Conservation (phyloP, 257 asterid genomes). For the Solanum appendiculatum region DNA sequence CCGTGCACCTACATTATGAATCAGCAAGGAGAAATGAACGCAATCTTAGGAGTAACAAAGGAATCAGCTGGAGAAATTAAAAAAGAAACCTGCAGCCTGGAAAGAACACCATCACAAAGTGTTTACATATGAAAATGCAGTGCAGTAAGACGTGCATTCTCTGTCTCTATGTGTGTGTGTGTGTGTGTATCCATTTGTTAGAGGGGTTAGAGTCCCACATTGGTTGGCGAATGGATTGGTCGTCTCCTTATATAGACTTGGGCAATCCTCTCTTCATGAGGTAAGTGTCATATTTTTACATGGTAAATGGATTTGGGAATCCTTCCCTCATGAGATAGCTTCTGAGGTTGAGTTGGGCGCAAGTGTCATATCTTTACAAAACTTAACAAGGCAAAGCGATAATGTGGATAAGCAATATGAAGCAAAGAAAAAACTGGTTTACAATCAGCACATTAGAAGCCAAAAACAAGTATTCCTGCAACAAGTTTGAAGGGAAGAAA, state of each 20-base stretch:
- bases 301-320: neutral
- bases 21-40: constrained; percentile 7
- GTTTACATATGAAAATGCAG: neutral
- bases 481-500: neutral
- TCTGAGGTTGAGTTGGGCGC: neutral
- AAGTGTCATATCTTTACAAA: neutral
- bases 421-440: neutral
- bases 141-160: neutral
- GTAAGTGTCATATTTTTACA: too few species aligned
- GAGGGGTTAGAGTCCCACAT: neutral
- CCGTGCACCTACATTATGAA: constrained; percentile 60
- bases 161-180: neutral
- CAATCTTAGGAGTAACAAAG: neutral
- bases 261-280: too few species aligned
- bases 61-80: neutral
- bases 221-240: too few species aligned
- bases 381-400: neutral
- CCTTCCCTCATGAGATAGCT: neutral
- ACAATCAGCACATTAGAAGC: neutral
- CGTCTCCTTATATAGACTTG: too few species aligned
- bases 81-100: neutral
- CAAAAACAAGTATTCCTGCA: neutral
- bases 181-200: neutral
- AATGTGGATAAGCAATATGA: neutral
- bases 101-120: neutral